These are phyloP conservation scores for Raffaelea deltoideospora DNA, from an alignment of 2,329 filamentous ascomycete species.

Conservation along the genomic window DNA sequence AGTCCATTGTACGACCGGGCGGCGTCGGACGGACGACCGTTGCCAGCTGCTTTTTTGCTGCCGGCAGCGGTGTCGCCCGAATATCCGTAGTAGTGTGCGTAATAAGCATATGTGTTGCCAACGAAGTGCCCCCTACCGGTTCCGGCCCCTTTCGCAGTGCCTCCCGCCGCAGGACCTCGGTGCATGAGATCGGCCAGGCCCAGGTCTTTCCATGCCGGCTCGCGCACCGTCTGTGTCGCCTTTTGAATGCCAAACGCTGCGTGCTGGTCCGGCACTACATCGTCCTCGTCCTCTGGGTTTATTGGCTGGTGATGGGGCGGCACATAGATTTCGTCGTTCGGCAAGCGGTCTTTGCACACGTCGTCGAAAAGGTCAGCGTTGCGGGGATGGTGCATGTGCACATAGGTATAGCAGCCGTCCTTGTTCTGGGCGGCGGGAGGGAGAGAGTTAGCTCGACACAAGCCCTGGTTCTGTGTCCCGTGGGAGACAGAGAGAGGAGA, in stretches of 20 bases:
- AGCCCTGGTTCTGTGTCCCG: too few relatives aligned
- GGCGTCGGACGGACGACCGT: slow-evolving; percentile 1
- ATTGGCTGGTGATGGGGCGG: slow-evolving; percentile 63
- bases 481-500: too few relatives aligned
- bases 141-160: neutral
- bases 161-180: slow-evolving; percentile 31
- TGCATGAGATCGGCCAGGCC: slow-evolving; percentile 57
- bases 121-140: slow-evolving; percentile 1
- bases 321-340: slow-evolving; percentile 72
- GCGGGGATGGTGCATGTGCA: slow-evolving; percentile 58
- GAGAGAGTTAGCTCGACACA: too few relatives aligned
- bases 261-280: slow-evolving; percentile 77
- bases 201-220: slow-evolving; percentile 66
- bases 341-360: slow-evolving; percentile 54
- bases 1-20: slow-evolving; percentile 8
- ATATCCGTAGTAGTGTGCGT: slow-evolving; percentile 11
- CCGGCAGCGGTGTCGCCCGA: slow-evolving; percentile 8
- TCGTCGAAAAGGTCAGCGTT: slow-evolving; percentile 70
- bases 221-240: slow-evolving; percentile 56
- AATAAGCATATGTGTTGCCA: slow-evolving; percentile 20
- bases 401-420: slow-evolving; percentile 59
- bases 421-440: slow-evolving; percentile 43
- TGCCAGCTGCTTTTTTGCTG: neutral
- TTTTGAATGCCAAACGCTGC: slow-evolving; percentile 75
- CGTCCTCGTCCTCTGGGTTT: slow-evolving; percentile 79